Evolutionary conservation across 140 eudicot genomes (phyloP), one percentile per base, ranked within the genome.

Genomic region (Oenanthe javanica): DNA sequence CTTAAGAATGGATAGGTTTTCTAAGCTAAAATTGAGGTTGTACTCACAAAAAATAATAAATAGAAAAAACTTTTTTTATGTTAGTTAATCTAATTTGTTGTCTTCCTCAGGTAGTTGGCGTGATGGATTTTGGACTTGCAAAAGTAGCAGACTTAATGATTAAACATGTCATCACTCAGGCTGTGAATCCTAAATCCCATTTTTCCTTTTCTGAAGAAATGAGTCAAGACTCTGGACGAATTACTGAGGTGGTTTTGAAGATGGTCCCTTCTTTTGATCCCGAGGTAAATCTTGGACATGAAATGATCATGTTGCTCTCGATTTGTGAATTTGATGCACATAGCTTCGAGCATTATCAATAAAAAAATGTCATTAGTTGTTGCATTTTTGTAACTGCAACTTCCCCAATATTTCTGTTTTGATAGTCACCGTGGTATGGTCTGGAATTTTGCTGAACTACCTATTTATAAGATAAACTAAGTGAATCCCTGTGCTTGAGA

Each of bases 41-140:
- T 40, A 54, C 45, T 70, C 19, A 48, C 49, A 43, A 31, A 36
- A 79, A 13, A 36, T 67, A n/a, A n/a, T 7, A 3, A 19, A 12
- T 18, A 25, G 21, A 4, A 14, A 14, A 18, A 3, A 16, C 7
- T 15, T n/a, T 61, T 61, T 64, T 76, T 1, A 54, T 51, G 23
- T 50, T 16, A 3, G 4, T 36, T 77, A 38, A 47, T 10, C 61
- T 70, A 18, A 4, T 55, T 40, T 36, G 50, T 72, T 80, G 0
- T 84, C 50, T 78, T 81, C 79, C 81, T 75, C 72, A 95, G 99
- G 96, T 93, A 76, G 86, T 90, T 83, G 97, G 90, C 59, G 84
- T 89, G 82, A 88, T 95, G 78, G 91, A 88, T 84, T 90, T 88
- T 83, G 99, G 97, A 77, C 91, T 95, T 69, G 99, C 97, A 6